Conservation (phyloP, 257 asterid species). For the Solanum sejunctum region DNA sequence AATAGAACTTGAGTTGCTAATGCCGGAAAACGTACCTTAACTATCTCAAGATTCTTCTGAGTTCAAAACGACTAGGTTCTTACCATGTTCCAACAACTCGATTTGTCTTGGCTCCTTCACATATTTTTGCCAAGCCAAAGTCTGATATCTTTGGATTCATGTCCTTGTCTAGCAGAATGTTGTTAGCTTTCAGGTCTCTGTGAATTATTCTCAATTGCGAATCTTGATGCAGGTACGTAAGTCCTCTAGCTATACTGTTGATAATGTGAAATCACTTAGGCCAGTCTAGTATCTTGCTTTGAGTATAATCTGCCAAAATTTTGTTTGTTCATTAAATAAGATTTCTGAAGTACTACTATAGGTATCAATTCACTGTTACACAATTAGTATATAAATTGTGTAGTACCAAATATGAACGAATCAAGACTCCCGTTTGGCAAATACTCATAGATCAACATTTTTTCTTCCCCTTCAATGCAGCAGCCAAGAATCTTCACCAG, state of each 20-base stretch:
- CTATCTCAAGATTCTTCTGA: neutral
- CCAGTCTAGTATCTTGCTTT: slow-evolving; percentile 22
- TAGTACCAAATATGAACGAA: slow-evolving; percentile 25
- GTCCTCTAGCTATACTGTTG: slow-evolving; percentile 31
- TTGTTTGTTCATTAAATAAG: neutral
- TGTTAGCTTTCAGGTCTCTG: slow-evolving; percentile 41
- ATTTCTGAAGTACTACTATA: neutral
- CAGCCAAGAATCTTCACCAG: slow-evolving; percentile 43
- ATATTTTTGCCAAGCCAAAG: slow-evolving; percentile 32
- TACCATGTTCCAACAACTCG: slow-evolving; percentile 44
- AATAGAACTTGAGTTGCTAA: neutral
- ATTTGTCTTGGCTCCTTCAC: slow-evolving; percentile 26
- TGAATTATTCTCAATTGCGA: slow-evolving; percentile 27
- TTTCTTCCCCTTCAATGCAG: slow-evolving; percentile 27
- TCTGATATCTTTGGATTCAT: slow-evolving; percentile 49
- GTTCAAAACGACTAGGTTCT: neutral
- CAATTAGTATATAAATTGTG: neutral
- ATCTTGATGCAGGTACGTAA: slow-evolving; percentile 49
- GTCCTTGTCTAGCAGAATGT: slow-evolving; percentile 26
- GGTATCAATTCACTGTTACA: neutral
- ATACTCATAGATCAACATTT: slow-evolving; percentile 35
- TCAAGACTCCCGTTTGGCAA: slow-evolving; percentile 41
- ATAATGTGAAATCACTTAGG: slow-evolving; percentile 25
- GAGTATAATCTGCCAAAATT: slow-evolving; percentile 12
- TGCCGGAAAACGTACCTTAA: neutral